Conservation (phyloP, 2,329 filamentous ascomycete species). For the Botrytis tulipae region DNA sequence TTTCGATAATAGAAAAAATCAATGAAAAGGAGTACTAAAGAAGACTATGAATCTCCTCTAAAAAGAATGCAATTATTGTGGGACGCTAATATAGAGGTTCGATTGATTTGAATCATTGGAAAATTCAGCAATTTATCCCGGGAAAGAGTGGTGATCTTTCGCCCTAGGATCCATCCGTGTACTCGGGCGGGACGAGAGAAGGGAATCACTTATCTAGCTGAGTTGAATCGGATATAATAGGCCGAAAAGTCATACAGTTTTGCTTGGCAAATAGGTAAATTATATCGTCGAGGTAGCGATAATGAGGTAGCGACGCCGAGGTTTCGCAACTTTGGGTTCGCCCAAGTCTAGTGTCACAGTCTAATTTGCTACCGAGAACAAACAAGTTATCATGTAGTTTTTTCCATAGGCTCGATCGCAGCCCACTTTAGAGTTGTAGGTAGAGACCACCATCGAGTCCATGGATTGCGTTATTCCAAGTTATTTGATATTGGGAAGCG, state of each 20-base stretch:
- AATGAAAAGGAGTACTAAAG: not conserved
- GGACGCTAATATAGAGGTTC: not conserved
- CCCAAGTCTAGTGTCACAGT: not conserved
- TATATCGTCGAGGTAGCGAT: not conserved
- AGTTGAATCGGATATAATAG: not conserved
- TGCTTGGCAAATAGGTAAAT: not conserved
- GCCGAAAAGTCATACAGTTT: not conserved
- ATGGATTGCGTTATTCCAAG: not conserved
- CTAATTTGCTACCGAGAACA: not conserved
- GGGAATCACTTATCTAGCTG: not conserved
- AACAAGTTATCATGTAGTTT: not conserved
- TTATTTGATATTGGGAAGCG: not conserved
- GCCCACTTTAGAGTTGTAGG: not conserved
- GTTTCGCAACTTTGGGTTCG: not conserved
- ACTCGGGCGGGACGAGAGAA: fast-evolving
- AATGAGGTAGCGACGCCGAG: not conserved
- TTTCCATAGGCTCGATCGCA: not conserved
- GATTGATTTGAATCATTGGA: not conserved
- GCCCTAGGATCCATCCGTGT: fast-evolving
- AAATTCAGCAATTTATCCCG: not conserved
- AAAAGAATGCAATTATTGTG: not conserved
- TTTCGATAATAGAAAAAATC: not conserved
- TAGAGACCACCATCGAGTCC: not conserved
- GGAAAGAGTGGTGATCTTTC: not conserved
- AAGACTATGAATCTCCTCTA: not conserved